Conservation (phyloP, 2,329 filamentous ascomycete species). For the Claviceps quebecensis region DNA sequence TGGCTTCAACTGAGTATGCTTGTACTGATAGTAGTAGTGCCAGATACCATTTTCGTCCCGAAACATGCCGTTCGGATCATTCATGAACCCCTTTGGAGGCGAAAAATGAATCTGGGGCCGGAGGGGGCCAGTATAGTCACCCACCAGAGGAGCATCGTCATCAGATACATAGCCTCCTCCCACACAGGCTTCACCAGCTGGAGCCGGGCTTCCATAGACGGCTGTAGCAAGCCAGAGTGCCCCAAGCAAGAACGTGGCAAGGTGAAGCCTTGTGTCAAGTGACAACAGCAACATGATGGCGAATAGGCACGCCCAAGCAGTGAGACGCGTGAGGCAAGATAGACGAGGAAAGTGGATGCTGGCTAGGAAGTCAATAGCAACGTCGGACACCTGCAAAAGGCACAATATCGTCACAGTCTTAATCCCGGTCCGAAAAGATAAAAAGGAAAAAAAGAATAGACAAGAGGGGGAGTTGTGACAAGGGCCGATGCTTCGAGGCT, state of each 20-base stretch:
- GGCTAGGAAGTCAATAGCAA: too few species aligned
- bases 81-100: slow-evolving; percentile 4
- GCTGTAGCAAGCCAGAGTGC: not conserved
- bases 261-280: not conserved
- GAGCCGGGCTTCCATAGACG: not conserved
- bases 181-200: not conserved
- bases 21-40: slow-evolving; percentile 53
- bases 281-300: too few species aligned
- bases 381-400: too few species aligned
- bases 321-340: too few species aligned
- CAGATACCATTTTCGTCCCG: slow-evolving; percentile 41
- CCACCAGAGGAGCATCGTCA: slow-evolving; percentile 7
- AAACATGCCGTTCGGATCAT: slow-evolving; percentile 18
- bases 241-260: not conserved
- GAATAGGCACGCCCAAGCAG: too few species aligned
- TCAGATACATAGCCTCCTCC: slow-evolving; percentile 10
- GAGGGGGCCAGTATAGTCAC: slow-evolving; percentile 7
- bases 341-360: too few species aligned
- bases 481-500: too few species aligned
- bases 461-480: too few species aligned
- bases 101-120: slow-evolving; percentile 6
- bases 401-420: too few species aligned
- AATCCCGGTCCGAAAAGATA: not conserved
- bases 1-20: slow-evolving; percentile 26
- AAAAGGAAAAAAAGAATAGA: not conserved